phyloP scores from a whole-genome alignment of 345 rosid species.

The Mallotus nudiflorus region DNA sequence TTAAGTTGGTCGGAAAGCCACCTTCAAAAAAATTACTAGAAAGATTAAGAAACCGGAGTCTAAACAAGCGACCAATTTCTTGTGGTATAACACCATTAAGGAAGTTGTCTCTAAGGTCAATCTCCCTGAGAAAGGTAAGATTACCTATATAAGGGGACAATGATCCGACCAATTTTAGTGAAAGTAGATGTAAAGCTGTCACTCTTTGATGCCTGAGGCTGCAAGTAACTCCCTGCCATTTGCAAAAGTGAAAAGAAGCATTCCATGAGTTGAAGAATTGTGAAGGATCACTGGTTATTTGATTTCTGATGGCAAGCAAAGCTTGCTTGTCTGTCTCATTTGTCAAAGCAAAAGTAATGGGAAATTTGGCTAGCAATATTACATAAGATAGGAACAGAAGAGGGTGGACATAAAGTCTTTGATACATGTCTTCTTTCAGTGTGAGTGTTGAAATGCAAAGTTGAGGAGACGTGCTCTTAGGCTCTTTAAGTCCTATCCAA shows the following conservation, averaged over 20 bases:
- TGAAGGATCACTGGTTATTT: neutral
- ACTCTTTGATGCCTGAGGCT: neutral
- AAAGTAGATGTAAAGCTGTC: neutral
- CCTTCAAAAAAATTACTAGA: neutral
- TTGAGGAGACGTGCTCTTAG: too few relatives aligned
- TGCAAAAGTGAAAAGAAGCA: neutral
- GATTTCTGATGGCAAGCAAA: neutral
- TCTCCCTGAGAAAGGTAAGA: neutral
- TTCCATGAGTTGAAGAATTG: neutral
- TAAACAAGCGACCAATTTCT: slow-evolving; percentile 21
- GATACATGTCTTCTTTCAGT: too few relatives aligned
- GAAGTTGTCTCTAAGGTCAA: slow-evolving; percentile 4
- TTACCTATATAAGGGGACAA: slow-evolving; percentile 32
- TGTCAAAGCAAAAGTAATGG: neutral
- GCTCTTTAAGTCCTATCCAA: too few relatives aligned
- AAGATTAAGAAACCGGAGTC: slow-evolving; percentile 15
- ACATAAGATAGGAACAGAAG: too few relatives aligned
- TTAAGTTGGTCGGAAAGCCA: slow-evolving; percentile 7
- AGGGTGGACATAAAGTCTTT: too few relatives aligned
- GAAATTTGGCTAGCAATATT: too few relatives aligned
- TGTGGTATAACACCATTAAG: slow-evolving; percentile 5
- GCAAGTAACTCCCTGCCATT: neutral
- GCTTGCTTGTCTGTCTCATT: neutral
- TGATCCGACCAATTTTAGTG: slow-evolving; percentile 20
- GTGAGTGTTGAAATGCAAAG: too few relatives aligned